Evolutionary conservation across 306 rosid genomes (phyloP), one percentile per base, ranked within the genome.

Genomic region (Leucaena leucocephala): DNA sequence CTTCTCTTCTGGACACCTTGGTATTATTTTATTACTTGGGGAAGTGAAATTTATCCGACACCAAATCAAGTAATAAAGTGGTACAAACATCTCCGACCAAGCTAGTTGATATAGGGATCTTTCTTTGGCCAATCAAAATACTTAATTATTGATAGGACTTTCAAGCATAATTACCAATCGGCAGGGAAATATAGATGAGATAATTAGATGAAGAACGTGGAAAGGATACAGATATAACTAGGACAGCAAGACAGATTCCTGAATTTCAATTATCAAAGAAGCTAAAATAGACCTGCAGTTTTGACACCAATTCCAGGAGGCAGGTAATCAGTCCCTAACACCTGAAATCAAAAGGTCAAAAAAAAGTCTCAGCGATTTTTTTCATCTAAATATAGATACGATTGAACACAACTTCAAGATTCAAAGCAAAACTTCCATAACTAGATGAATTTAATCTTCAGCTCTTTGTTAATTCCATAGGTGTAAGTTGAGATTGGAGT

Each of bases 241-340:
- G 55, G 49, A 76, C 38, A 44, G 52, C 39, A 71, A 63, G 21
- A 16, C 12, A 62, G 0, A 19, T 10, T 2, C 48, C 15, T 9
- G 35, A 67, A 67, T 67, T 8, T 42, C 52, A 67, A 19, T n/a
- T 8, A 67, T 9, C 72, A 67, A 40, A n/a, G 16, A 17, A 40
- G 71, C 71, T 27, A 36, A 81, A 59, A 73, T 49, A 74, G 69
- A 10, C 50, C 78, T 42, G 49, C 76, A 55, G 45, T 88, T 72
- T 84, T 89, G 61, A 71, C 75, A 21, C 46, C 75, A 72, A 70
- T 27, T 73, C 85, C 91, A 74, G 86, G 42, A 45, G 79, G 91
- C 80, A 89, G 81, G 71, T 88, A 76, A 46, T 88, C 94, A 81
- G 88, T 89, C 66, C 91, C 90, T 7, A 89, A 38, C 52, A 88